These are phyloP conservation scores for Penicillium crustosum DNA, from an alignment of 2,329 filamentous ascomycete species.

Conservation along the genomic window DNA sequence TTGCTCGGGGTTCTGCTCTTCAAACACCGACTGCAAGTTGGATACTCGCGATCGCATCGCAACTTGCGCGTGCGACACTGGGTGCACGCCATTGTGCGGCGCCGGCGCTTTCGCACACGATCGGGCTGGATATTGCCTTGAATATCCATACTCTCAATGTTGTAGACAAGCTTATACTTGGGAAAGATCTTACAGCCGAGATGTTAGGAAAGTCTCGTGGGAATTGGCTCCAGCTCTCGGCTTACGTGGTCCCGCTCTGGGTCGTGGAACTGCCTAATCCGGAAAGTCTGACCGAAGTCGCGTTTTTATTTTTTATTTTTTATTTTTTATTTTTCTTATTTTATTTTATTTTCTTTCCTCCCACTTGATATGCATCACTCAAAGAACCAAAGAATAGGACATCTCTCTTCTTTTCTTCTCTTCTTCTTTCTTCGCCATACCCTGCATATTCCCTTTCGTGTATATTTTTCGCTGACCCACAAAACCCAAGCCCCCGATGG, in stretches of 20 bases:
- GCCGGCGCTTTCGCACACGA: constrained; percentile 39
- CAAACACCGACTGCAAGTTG: constrained; percentile 40
- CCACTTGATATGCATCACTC: neutral
- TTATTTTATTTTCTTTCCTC: neutral
- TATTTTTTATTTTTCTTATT: neutral
- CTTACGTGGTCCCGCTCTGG: constrained; percentile 3
- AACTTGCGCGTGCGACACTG: constrained; percentile 45
- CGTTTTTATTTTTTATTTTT: neutral
- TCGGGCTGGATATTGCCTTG: constrained; percentile 19
- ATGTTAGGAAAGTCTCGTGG: neutral
- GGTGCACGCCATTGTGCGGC: constrained; percentile 44
- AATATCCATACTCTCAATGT: constrained; percentile 10
- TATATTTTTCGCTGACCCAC: neutral
- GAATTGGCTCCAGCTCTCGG: neutral
- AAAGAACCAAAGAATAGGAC: neutral
- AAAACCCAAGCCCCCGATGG: neutral
- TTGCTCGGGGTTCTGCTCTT: constrained; percentile 38
- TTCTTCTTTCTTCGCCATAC: neutral
- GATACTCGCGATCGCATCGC: constrained; percentile 46
- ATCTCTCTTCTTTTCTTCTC: neutral
- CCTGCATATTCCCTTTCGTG: neutral
- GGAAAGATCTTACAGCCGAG: constrained; percentile 5
- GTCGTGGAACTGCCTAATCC: constrained; percentile 9
- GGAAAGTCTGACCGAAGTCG: constrained; percentile 17
- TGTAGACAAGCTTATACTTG: neutral